These are phyloP conservation scores for Chenopodium berlandieri DNA, from an alignment of 148 eudicot genomes.

Conservation along the genomic window DNA sequence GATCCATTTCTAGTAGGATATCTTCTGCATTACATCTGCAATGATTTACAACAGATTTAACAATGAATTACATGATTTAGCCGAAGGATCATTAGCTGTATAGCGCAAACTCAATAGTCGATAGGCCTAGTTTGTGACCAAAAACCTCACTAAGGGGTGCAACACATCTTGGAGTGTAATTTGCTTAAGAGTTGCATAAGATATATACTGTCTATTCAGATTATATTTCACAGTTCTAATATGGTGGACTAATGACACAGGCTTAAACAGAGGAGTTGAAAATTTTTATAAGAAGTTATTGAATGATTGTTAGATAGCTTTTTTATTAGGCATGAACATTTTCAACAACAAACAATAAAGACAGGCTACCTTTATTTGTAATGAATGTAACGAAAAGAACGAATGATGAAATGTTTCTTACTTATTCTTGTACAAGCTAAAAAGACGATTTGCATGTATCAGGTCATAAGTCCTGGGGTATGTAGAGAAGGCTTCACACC, in stretches of 20 bases:
- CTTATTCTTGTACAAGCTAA: conserved; percentile 51
- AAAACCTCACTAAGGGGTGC: not conserved
- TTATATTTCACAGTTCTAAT: no score
- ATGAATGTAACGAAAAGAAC: no score
- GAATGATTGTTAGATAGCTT: not conserved
- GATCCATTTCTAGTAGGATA: conserved; percentile 41
- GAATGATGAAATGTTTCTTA: conserved; percentile 21
- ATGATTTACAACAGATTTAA: not conserved
- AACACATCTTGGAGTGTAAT: not conserved
- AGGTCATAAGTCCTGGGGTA: conserved; percentile 57
- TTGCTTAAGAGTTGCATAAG: not conserved
- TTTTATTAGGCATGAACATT: no score
- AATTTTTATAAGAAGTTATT: no score
- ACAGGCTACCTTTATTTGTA: not conserved
- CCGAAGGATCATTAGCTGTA: not conserved
- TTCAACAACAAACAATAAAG: not conserved
- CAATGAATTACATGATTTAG: not conserved
- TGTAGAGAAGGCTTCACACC: conserved; percentile 63
- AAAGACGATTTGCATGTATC: conserved; percentile 44
- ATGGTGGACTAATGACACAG: not conserved
- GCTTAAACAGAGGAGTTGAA: not conserved
- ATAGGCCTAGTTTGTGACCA: no score
- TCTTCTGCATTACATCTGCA: conserved; percentile 41
- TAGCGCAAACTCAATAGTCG: not conserved
- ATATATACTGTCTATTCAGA: no score